These are phyloP conservation scores for Coffea canephora DNA, from an alignment of 257 asterid species.

Conservation along the genomic window DNA sequence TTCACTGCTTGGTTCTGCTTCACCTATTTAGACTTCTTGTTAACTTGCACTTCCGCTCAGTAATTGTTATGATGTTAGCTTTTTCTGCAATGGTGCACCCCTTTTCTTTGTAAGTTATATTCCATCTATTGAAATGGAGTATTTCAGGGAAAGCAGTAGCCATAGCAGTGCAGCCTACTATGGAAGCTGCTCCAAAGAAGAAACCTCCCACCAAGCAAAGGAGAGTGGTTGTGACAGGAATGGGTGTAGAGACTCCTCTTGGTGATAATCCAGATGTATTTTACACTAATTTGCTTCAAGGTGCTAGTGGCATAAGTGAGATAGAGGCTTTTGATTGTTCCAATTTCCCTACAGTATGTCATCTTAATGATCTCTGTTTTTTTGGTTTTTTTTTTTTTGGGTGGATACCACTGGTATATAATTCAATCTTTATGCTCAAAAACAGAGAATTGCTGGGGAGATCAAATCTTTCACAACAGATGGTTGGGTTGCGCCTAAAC, in stretches of 20 bases:
- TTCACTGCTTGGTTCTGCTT: neutral
- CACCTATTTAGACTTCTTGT: neutral
- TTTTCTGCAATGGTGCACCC: neutral
- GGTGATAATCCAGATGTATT: constrained; percentile 77
- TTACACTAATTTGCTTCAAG: constrained; percentile 83
- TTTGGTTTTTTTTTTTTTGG: constrained; percentile 9
- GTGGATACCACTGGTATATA: constrained; percentile 17
- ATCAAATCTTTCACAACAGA: constrained; percentile 86
- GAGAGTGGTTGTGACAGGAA: constrained; percentile 94
- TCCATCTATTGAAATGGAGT: neutral
- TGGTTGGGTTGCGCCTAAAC: constrained; percentile 93
- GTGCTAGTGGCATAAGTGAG: constrained; percentile 86
- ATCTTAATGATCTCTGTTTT: constrained; percentile 7
- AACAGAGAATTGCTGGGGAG: constrained; percentile 96
- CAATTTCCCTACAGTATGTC: constrained; percentile 75
- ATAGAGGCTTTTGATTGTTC: constrained; percentile 92
- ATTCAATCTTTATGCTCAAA: constrained; percentile 28
- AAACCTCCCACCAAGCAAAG: constrained; percentile 66
- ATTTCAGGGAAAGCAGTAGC: constrained; percentile 59
- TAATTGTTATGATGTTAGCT: neutral
- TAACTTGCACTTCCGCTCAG: neutral
- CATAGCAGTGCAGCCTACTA: constrained; percentile 47
- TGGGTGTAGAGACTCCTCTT: constrained; percentile 88
- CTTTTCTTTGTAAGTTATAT: neutral
- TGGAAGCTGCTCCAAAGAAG: constrained; percentile 48